Base-by-base conservation (phyloP, 2,329 filamentous ascomycete species). In the Ascochyta clinopodiicola region DNA sequence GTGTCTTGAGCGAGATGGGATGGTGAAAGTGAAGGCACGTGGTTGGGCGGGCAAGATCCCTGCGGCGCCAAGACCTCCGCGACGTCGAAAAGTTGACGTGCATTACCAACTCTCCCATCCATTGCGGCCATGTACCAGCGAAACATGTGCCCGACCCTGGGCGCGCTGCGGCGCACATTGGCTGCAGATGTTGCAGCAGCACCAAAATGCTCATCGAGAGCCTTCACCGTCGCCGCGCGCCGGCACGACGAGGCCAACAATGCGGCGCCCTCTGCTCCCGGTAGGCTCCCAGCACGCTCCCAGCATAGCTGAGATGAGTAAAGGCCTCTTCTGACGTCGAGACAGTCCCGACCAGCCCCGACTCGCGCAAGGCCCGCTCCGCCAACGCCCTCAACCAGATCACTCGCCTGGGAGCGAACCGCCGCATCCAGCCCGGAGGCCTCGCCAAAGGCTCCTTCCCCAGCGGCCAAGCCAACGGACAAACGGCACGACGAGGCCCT, bases 131-230 rank as follows among this genome's bases (percentile, higher is more conserved):
- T 75, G 73, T 69, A 70, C 52, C 70, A 71, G 56, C 70, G 66
- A 62, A 66, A 68, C 46, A 57, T 72, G 51, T 70, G 67, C 69
- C 67, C 72, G n/a, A 69, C 73, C 51, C 60, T 71, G 64, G 70
- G 71, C 54, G 60, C 61, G 17, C 54, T 74, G 44, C 47, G 67
- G 54, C 67, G 67, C 36, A 64, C 62, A 9, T 31, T 73, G 2
- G 32, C 42, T 24, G 59, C 49, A 21, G 67, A 72, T 24, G 62
- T 63, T 37, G 27, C 59, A n/a, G 34, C 55, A 9, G n/a, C 57
- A 25, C 44, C 62, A 21, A 67, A 62, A 46, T 56, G 55, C 57
- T 55, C 62, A n/a, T 45, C 63, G 37, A 65, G 69, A 39, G 49
- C 65, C 38, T 64, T 75, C 56, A 65, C 68, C 48, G 56, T 59